Evolutionary conservation across 1,284 basidiomycete genomes (phyloP), one percentile per base, ranked within the genome.

Genomic region (Marasmius sp.): DNA sequence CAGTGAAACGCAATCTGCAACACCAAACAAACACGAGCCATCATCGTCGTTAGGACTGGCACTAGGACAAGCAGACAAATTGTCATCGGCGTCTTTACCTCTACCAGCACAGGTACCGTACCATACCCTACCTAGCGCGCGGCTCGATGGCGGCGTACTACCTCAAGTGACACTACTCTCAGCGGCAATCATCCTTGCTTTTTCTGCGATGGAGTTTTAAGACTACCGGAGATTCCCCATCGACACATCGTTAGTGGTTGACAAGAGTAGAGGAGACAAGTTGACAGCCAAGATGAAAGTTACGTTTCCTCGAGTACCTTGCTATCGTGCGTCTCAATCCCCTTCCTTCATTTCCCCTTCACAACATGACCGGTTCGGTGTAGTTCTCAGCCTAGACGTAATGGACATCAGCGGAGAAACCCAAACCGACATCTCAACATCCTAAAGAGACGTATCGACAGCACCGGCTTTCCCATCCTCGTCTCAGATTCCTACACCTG

Each of bases 341-440:
- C 33, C 37, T 43, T 27, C 27, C 27, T 27, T 27, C 43, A 33
- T 7, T 22, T 48, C 14, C 18, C 12, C 38, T 37, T 36, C 27
- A 33, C 43, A 53, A 5, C 49, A 53, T 58, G 1, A 4, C 60
- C 14, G 49, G n/a, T n/a, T n/a, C 43, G 27, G 58, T 57, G 7
- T 69, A 97, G 95, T 98, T 52, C 83, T 98, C 56, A 95, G 93
- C 72, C 77, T 99, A 59, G 97, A 99, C 75, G 88, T 99, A 58
- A 97, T 98, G 93, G 97, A 99, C 73, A 97, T 99, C 65, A 94
- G 92, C 61, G 97, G 97, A 34, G 97, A 98, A 79, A 88, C 92
- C 49, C 95, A 97, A 72, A 85, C 90, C 63, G 95, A 97, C 70
- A 75, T 97, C 51, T 85, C 92, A 95, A 95, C 71, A 85, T 99